These are phyloP conservation scores for Alternaria gaisen DNA, from an alignment of 2,329 filamentous ascomycete genomes.

Conservation along the genomic window DNA sequence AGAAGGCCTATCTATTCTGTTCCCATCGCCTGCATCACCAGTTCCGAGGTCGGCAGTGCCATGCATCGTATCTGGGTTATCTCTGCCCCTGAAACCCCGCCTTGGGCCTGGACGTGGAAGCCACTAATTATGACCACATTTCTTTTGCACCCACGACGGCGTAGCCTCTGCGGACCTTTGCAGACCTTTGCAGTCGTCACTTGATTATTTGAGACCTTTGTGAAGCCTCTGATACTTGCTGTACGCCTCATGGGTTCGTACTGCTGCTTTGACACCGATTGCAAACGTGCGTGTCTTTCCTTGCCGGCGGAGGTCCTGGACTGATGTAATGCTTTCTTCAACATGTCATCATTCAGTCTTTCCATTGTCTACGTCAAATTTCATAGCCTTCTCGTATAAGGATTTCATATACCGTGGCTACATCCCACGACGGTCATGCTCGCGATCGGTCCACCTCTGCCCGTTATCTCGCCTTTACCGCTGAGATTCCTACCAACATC, in stretches of 20 bases:
- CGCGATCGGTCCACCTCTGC: background rate
- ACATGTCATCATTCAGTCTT: background rate
- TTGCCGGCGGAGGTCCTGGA: background rate
- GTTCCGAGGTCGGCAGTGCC: accelerated
- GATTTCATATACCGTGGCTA: background rate
- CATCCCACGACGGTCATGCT: background rate
- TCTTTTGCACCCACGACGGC: background rate
- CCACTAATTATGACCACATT: background rate
- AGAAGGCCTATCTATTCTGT: background rate
- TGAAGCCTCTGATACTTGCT: background rate
- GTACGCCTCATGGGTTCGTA: no score
- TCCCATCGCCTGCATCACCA: background rate
- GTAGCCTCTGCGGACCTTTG: background rate
- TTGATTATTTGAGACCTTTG: background rate
- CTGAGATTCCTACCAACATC: background rate
- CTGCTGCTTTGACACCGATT: background rate
- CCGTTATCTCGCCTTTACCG: background rate
- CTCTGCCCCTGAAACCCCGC: background rate
- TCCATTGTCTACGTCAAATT: background rate
- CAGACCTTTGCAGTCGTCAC: background rate
- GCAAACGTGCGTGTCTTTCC: background rate
- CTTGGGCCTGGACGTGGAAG: background rate
- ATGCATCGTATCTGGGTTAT: background rate
- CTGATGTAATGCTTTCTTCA: background rate
- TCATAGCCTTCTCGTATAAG: background rate